These are phyloP conservation scores for Jatropha curcas DNA, from an alignment of 345 rosid species.

Conservation along the genomic window DNA sequence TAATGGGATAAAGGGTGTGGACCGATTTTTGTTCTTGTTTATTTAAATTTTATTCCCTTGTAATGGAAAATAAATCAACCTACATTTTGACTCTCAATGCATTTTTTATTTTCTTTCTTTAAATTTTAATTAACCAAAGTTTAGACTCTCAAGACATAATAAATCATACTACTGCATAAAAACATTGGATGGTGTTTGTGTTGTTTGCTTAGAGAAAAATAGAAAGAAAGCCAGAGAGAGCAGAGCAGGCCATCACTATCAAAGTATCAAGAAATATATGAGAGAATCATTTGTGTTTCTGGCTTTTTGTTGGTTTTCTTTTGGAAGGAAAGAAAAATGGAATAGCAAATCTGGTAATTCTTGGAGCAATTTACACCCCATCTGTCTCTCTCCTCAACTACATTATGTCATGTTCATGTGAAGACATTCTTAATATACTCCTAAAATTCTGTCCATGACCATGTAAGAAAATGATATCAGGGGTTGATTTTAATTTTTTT, in stretches of 20 bases:
- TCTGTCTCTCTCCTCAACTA: constrained; percentile 24
- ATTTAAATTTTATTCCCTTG: constrained; percentile 12
- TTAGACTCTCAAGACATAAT: neutral
- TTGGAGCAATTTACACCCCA: constrained; percentile 19
- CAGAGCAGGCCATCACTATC: constrained; percentile 9
- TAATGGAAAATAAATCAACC: constrained; percentile 22
- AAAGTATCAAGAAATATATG: constrained; percentile 11
- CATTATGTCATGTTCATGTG: constrained; percentile 11
- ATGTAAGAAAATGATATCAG: too few species aligned
- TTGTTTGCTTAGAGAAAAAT: neutral
- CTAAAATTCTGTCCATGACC: constrained; percentile 7
- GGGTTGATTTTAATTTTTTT: neutral
- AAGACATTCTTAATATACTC: constrained; percentile 13
- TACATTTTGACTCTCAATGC: constrained; percentile 22
- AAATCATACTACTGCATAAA: constrained; percentile 19
- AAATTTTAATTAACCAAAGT: constrained; percentile 11
- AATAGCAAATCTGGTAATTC: constrained; percentile 24
- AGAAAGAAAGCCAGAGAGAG: neutral
- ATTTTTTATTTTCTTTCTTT: neutral
- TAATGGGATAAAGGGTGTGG: constrained; percentile 20
- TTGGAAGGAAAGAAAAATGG: constrained; percentile 33
- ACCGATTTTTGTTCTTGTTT: constrained; percentile 8
- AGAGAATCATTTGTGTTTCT: constrained; percentile 29
- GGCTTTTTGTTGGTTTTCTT: constrained; percentile 37
- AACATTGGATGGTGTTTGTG: constrained; percentile 6